Conservation (phyloP, 192 early-diverging fungal species). For the Entomortierella lignicola region DNA sequence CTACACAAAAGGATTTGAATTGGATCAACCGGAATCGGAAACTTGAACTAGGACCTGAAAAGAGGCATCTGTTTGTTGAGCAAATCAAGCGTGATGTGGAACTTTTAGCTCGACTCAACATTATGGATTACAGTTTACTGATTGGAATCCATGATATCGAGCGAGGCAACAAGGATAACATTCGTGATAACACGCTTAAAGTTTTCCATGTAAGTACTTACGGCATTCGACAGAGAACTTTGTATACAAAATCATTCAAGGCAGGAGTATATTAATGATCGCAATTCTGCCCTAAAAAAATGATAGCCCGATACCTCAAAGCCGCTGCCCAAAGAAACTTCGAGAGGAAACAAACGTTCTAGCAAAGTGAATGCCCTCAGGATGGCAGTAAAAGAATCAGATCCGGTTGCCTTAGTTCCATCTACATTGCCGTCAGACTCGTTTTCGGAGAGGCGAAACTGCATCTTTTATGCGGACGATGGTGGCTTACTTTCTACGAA, state of each 20-base stretch:
- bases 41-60: slow-evolving; percentile 85
- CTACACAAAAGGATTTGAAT: slow-evolving; percentile 97
- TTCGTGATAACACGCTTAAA: slow-evolving; percentile 90
- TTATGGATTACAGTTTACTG: slow-evolving; percentile 99
- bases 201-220: slow-evolving; percentile 73
- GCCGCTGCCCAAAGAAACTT: slow-evolving; percentile 54
- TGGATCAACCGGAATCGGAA: slow-evolving; percentile 83
- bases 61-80: slow-evolving; percentile 78
- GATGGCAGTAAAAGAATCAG: slow-evolving; percentile 66
- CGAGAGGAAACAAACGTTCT: slow-evolving; percentile 58
- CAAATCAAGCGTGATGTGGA: slow-evolving; percentile 91
- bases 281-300: too few relatives aligned
- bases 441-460: slow-evolving; percentile 75
- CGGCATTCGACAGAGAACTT: too few relatives aligned
- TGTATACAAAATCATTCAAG: too few relatives aligned
- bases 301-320: slow-evolving; percentile 61
- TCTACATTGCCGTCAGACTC: slow-evolving; percentile 66
- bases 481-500: slow-evolving; percentile 89
- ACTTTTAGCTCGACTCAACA: slow-evolving; percentile 80
- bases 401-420: slow-evolving; percentile 68
- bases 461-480: slow-evolving; percentile 90
- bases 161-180: slow-evolving; percentile 87
- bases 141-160: slow-evolving; percentile 91
- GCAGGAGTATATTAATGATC: too few relatives aligned
- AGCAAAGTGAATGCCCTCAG: slow-evolving; percentile 66